phyloP scores from a whole-genome alignment of 2,329 filamentous ascomycete species.

The Camptophora hylomeconis region DNA sequence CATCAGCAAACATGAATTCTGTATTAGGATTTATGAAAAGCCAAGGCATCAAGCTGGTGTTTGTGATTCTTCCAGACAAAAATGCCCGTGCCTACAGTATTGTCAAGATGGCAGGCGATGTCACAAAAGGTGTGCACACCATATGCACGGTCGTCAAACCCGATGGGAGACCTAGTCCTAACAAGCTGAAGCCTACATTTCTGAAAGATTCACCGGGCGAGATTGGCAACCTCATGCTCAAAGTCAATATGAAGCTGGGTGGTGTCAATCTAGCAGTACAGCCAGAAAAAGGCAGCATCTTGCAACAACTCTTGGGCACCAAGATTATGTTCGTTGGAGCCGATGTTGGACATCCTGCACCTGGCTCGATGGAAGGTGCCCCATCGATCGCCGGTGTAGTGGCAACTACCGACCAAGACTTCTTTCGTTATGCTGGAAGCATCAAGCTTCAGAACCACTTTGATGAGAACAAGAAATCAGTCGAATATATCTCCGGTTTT shows the following conservation, averaged over 20 bases:
- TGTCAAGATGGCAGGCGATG: constrained; percentile 57
- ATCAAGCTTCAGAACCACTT: constrained; percentile 50
- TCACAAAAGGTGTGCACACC: constrained; percentile 44
- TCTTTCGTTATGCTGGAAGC: constrained; percentile 69
- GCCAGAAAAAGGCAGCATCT: too few species aligned
- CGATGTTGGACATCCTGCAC: constrained; percentile 80
- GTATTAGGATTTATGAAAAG: background rate
- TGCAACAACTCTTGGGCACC: too few species aligned
- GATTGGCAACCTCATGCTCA: constrained; percentile 58
- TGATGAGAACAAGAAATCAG: constrained; percentile 27
- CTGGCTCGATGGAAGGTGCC: constrained; percentile 42
- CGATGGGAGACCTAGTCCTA: too few species aligned
- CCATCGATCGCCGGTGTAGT: constrained; percentile 75
- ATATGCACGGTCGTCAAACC: constrained; percentile 36
- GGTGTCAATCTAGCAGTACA: constrained; percentile 45
- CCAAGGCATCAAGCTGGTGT: constrained; percentile 30
- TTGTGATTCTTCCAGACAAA: constrained; percentile 44
- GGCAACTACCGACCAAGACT: constrained; percentile 53
- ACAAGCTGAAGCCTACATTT: too few species aligned
- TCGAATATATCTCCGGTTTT: constrained; percentile 62
- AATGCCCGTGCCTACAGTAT: constrained; percentile 45
- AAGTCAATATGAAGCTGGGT: constrained; percentile 69
- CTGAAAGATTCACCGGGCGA: constrained; percentile 25
- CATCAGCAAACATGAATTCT: too few species aligned
- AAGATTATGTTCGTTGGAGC: constrained; percentile 80